Conservation (phyloP, 2,329 filamentous ascomycete genomes). For the Waltergamsia citrina region DNA sequence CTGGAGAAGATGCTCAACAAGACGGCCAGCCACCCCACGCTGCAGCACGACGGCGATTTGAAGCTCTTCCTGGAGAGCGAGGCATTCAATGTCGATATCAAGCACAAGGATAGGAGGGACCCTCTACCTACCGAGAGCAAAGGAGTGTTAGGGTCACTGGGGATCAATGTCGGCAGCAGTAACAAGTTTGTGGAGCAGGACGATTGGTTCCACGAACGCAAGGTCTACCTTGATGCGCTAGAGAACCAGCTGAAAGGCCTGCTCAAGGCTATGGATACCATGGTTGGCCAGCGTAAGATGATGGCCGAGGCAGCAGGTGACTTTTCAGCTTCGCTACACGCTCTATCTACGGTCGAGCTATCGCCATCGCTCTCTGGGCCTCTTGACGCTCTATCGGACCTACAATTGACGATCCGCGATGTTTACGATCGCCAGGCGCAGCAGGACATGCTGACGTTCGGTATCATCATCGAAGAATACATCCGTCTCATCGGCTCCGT, state of each 20-base stretch:
- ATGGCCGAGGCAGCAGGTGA: slow-evolving; percentile 90
- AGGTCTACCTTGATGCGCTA: slow-evolving; percentile 86
- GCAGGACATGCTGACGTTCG: slow-evolving; percentile 91
- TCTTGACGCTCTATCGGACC: slow-evolving; percentile 81
- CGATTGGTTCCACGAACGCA: slow-evolving; percentile 98
- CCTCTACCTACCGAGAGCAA: slow-evolving; percentile 83
- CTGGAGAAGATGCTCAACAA: slow-evolving; percentile 98
- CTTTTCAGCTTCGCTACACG: slow-evolving; percentile 87
- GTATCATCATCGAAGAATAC: slow-evolving; percentile 97
- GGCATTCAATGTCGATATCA: slow-evolving; percentile 89
- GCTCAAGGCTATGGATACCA: slow-evolving; percentile 87
- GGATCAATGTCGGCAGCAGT: slow-evolving; percentile 64
- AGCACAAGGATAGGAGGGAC: slow-evolving; percentile 92
- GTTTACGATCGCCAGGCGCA: slow-evolving; percentile 95
- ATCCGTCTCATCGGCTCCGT: slow-evolving; percentile 92
- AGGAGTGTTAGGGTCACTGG: slow-evolving; percentile 80
- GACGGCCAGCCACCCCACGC: slow-evolving; percentile 75
- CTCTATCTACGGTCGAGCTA: slow-evolving; percentile 84
- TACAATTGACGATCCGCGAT: slow-evolving; percentile 89
- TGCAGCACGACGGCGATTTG: slow-evolving; percentile 87
- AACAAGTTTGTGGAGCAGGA: slow-evolving; percentile 97
- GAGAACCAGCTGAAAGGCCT: slow-evolving; percentile 86
- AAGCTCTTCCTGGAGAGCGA: slow-evolving; percentile 98
- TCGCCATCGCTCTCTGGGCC: slow-evolving; percentile 82
- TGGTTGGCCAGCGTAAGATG: slow-evolving; percentile 84